Evolutionary conservation across 2,329 filamentous ascomycete genomes (phyloP).

Genomic region (Magnaporthiopsis poae): DNA sequence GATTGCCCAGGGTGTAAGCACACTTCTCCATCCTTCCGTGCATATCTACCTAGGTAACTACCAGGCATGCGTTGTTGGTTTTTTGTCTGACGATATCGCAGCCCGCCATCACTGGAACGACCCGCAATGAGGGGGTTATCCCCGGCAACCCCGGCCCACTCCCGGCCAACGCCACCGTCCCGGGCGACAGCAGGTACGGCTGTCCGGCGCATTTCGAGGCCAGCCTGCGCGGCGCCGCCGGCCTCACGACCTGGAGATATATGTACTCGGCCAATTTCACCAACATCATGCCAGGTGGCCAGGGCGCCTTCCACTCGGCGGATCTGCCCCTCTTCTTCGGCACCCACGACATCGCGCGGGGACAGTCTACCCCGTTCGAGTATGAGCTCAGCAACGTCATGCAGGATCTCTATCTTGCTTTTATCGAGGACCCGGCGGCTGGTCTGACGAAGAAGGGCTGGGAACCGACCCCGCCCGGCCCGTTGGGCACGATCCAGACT

Average conservation of each 20-base stretch:
- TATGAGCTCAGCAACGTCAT: background rate
- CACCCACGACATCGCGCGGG: background rate
- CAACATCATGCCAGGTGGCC: conserved; percentile 6
- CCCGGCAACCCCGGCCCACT: background rate
- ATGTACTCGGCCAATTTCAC: conserved; percentile 6
- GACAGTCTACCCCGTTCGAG: conserved; percentile 1
- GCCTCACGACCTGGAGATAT: conserved; percentile 1
- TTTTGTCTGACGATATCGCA: background rate
- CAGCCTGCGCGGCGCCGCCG: background rate
- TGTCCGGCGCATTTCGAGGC: conserved; percentile 3
- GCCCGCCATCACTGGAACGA: conserved; percentile 6
- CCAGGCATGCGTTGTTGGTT: background rate
- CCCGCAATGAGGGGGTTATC: background rate
- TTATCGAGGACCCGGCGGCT: background rate
- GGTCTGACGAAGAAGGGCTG: too few relatives aligned
- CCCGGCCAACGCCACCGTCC: too few relatives aligned
- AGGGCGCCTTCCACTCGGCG: conserved; percentile 8
- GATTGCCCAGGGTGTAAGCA: conserved; percentile 13
- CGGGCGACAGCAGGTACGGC: background rate
- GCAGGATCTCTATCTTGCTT: conserved; percentile 2
- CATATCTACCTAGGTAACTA: background rate
- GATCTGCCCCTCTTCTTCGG: conserved; percentile 11
- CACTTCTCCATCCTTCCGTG: background rate
- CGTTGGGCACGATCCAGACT: too few relatives aligned
- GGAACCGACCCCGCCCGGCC: too few relatives aligned